These are phyloP conservation scores for Chrysopogon serrulatus DNA, from an alignment of 176 grass and related monocot species.

Conservation along the genomic window DNA sequence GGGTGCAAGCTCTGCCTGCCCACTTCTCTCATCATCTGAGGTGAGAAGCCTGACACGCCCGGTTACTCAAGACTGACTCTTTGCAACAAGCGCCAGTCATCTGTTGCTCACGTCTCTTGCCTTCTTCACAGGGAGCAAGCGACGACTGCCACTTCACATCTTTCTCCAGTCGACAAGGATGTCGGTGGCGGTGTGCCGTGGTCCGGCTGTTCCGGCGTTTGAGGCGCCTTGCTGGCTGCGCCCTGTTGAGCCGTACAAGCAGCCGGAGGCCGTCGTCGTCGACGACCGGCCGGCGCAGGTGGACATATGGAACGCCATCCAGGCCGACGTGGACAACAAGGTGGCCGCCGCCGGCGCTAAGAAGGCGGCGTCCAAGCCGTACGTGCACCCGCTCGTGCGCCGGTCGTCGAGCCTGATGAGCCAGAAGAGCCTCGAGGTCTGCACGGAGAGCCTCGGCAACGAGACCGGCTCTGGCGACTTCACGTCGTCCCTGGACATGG, in stretches of 20 bases:
- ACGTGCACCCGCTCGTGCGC: conserved; percentile 53
- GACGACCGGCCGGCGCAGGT: conserved; percentile 31
- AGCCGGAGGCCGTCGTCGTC: conserved; percentile 1
- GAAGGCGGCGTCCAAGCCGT: conserved; percentile 22
- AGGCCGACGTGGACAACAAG: conserved; percentile 33
- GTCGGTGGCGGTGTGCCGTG: conserved; percentile 54
- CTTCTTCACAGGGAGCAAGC: conserved; percentile 30
- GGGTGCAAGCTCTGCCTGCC: neutral
- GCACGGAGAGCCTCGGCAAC: conserved; percentile 98
- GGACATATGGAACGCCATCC: conserved; percentile 73
- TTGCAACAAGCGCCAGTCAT: neutral
- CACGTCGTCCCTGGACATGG: conserved; percentile 30
- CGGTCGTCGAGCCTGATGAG: conserved; percentile 57
- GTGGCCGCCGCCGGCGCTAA: neutral
- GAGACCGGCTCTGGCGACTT: conserved; percentile 75
- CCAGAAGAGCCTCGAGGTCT: conserved; percentile 89
- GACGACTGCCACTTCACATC: conserved; percentile 20
- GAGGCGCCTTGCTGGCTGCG: conserved; percentile 19
- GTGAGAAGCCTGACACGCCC: conserved; percentile 1
- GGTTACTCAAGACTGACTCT: neutral
- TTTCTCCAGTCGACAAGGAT: conserved; percentile 37
- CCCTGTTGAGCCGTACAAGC: conserved; percentile 1
- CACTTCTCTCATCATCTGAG: neutral
- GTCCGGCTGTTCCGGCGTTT: conserved; percentile 26
- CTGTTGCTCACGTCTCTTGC: conserved; percentile 15